These are phyloP conservation scores for Puccinia triticina DNA, from an alignment of 1,284 basidiomycete genomes.

Conservation along the genomic window DNA sequence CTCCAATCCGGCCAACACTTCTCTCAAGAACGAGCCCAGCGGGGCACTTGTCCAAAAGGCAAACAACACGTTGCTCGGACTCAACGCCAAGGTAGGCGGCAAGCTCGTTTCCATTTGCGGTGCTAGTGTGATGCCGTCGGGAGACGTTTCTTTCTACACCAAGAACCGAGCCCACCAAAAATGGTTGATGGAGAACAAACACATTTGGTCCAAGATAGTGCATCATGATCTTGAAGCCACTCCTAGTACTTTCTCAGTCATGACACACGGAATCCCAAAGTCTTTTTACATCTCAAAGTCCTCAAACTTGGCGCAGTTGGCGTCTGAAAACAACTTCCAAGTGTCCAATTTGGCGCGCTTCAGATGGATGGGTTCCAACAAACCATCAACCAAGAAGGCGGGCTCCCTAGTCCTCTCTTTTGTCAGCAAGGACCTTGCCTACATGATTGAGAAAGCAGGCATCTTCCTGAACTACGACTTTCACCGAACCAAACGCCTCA, in stretches of 20 bases:
- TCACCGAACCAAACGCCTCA: background rate
- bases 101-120: background rate
- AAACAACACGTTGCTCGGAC: no score
- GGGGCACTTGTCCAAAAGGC: background rate
- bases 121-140: background rate
- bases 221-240: background rate
- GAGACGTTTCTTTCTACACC: background rate
- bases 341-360: background rate
- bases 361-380: background rate
- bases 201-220: background rate
- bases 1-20: background rate
- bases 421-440: slow-evolving; percentile 1
- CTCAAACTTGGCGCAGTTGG: background rate
- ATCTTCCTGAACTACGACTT: slow-evolving; percentile 18
- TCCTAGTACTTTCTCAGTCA: background rate
- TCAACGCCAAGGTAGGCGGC: background rate
- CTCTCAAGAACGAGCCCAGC: background rate
- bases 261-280: background rate
- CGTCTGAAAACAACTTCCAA: slow-evolving; percentile 6
- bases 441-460: background rate
- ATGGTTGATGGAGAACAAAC: background rate
- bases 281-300: background rate
- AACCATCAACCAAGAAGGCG: background rate
- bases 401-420: background rate
- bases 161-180: slow-evolving; percentile 1